Evolutionary conservation across 2,329 filamentous ascomycete genomes (phyloP).

Genomic region (Hypoxylon sp.): DNA sequence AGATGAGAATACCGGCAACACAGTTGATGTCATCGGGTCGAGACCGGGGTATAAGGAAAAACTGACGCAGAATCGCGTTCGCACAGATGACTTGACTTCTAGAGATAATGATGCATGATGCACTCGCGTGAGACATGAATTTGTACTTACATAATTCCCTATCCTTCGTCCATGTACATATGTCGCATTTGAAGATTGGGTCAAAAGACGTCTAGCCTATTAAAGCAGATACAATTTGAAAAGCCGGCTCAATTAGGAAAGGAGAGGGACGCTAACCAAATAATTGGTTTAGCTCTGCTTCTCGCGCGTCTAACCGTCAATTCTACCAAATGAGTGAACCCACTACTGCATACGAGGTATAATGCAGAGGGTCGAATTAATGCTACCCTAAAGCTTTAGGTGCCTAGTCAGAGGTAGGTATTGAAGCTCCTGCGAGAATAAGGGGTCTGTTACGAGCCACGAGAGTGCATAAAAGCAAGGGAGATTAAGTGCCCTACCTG

Average conservation of each 20-base stretch:
- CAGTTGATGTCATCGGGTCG: slow-evolving; percentile 40
- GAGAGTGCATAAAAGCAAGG: slow-evolving; percentile 38
- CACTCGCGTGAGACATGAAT: slow-evolving; percentile 12
- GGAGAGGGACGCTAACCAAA: slow-evolving; percentile 16
- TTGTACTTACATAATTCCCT: background rate
- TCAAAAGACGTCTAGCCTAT: slow-evolving; percentile 16
- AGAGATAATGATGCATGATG: slow-evolving; percentile 20
- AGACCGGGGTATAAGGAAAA: slow-evolving; percentile 10
- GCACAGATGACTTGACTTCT: slow-evolving; percentile 20
- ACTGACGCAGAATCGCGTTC: slow-evolving; percentile 13
- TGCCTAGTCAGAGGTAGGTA: background rate
- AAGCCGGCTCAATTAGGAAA: slow-evolving; percentile 14
- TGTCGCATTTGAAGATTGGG: background rate
- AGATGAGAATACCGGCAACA: slow-evolving; percentile 15
- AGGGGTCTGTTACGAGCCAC: slow-evolving; percentile 32
- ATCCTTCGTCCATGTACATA: background rate
- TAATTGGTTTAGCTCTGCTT: slow-evolving; percentile 1
- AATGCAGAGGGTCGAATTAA: slow-evolving; percentile 17
- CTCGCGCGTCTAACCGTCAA: slow-evolving; percentile 22
- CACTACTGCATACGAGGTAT: background rate
- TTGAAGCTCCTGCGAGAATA: slow-evolving; percentile 40
- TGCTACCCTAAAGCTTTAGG: slow-evolving; percentile 22
- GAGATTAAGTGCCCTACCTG: slow-evolving; percentile 36
- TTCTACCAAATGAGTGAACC: slow-evolving; percentile 24
- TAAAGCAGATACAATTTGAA: slow-evolving; percentile 18